Evolutionary conservation across 169 alveolate genomes (phyloP).

Genomic region (Plasmodium sp.): DNA sequence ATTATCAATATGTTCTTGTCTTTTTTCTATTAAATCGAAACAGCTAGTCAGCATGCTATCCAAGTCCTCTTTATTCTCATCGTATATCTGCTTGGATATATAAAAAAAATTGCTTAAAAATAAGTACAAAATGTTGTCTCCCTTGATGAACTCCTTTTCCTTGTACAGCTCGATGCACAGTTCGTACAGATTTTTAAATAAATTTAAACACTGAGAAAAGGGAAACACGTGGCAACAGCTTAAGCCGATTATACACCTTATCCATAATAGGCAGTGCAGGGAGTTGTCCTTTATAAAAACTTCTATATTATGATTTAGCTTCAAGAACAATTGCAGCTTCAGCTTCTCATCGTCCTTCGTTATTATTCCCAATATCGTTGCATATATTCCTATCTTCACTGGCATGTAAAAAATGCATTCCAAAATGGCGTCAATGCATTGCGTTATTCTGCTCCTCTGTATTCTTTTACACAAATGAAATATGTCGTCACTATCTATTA

Average conservation of each 20-base stretch:
- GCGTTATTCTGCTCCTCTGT: conserved; percentile 34
- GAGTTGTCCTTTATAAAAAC: conserved; percentile 42
- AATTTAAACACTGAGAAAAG: conserved; percentile 43
- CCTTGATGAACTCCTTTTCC: conserved; percentile 52
- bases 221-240: conserved; percentile 59
- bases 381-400: conserved; percentile 68
- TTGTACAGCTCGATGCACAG: conserved; percentile 55
- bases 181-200: conserved; percentile 37
- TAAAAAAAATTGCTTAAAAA: conserved; percentile 74
- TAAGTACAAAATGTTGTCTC: conserved; percentile 49
- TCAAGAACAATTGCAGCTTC: conserved; percentile 37
- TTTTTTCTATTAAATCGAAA: conserved; percentile 59
- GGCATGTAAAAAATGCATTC: conserved; percentile 75
- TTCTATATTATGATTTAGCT: conserved; percentile 71
- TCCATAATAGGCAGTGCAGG: conserved; percentile 62
- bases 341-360: conserved; percentile 56
- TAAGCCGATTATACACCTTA: conserved; percentile 62
- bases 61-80: conserved; percentile 36
- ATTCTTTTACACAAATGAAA: conserved; percentile 63
- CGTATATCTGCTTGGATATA: conserved; percentile 65
- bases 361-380: conserved; percentile 69
- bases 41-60: conserved; percentile 29
- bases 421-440: conserved; percentile 46
- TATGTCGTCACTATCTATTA: conserved; percentile 74
- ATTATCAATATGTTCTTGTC: conserved; percentile 57